Conservation (phyloP, 2,329 filamentous ascomycete genomes). For the Coniella vitis region DNA sequence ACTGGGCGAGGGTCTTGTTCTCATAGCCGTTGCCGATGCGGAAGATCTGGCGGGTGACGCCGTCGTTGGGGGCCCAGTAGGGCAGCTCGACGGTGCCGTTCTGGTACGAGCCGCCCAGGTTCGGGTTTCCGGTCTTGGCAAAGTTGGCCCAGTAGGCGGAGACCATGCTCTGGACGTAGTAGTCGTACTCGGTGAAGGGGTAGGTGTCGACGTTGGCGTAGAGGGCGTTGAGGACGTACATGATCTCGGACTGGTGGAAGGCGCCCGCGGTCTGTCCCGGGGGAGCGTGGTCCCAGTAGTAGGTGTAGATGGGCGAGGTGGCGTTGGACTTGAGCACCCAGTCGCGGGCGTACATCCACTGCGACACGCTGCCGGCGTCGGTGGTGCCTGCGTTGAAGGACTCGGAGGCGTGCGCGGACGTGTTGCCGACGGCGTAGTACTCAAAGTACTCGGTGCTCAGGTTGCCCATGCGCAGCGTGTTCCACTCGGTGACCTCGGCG, state of each 20-base stretch:
- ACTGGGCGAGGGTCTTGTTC: slow-evolving; percentile 1
- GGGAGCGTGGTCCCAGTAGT: slow-evolving; percentile 28
- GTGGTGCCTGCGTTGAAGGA: slow-evolving; percentile 24
- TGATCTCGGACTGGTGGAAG: slow-evolving; percentile 31
- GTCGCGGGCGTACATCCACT: slow-evolving; percentile 24
- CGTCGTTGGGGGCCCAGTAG: slow-evolving; percentile 9
- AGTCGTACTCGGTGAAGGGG: slow-evolving; percentile 22
- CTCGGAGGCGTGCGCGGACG: slow-evolving; percentile 17
- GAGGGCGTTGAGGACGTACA: slow-evolving; percentile 30
- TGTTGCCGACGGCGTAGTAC: slow-evolving; percentile 23
- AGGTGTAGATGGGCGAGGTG: slow-evolving; percentile 26
- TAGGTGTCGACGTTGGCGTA: slow-evolving; percentile 25
- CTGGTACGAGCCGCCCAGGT: slow-evolving; percentile 5
- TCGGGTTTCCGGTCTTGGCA: slow-evolving; percentile 19
- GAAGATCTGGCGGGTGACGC: slow-evolving; percentile 1
- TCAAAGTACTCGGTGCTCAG: slow-evolving; percentile 22
- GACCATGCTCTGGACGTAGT: slow-evolving; percentile 24
- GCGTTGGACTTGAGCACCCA: slow-evolving; percentile 21
- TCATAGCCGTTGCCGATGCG: slow-evolving; percentile 4
- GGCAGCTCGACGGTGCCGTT: slow-evolving; percentile 1
- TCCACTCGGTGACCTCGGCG: slow-evolving; percentile 20
- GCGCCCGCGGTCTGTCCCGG: slow-evolving; percentile 29
- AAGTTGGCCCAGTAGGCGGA: slow-evolving; percentile 30
- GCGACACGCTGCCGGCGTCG: slow-evolving; percentile 17
- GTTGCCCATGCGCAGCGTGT: slow-evolving; percentile 14